A percentile compares a stretch with the other conserved stretches of the same genome.
These are phyloP conservation scores for Sechiopsis laciniata DNA, from an alignment of 306 rosid genomes.

Conservation along the genomic window DNA sequence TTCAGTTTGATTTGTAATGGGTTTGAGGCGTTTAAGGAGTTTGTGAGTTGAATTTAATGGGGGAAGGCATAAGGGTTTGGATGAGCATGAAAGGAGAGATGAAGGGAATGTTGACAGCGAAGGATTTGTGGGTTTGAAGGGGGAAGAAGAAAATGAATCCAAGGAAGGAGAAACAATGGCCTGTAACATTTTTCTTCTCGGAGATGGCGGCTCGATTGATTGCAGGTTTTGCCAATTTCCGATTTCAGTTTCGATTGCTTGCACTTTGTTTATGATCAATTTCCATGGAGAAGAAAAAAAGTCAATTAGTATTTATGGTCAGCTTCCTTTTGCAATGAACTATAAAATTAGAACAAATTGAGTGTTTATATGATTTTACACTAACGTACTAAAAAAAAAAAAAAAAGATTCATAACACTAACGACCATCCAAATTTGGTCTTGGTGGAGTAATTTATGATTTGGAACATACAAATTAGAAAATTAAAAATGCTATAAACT, in stretches of 20 bases:
- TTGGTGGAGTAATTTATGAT: background rate
- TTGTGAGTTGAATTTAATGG: constrained; percentile 7
- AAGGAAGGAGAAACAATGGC: background rate
- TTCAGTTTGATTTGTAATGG: constrained; percentile 6
- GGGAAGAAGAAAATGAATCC: too few species aligned
- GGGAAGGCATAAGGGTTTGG: background rate
- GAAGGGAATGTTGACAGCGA: background rate
- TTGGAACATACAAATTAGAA: background rate
- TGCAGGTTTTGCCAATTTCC: background rate
- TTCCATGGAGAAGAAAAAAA: background rate
- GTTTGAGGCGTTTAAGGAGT: background rate
- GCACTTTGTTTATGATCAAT: constrained; percentile 6
- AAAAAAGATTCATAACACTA: constrained; percentile 22
- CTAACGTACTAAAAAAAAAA: too few species aligned
- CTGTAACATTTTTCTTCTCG: background rate
- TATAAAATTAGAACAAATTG: background rate
- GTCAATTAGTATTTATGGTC: background rate
- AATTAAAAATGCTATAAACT: background rate
- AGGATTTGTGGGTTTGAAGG: background rate
- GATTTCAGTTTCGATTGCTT: background rate
- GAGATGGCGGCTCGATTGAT: background rate
- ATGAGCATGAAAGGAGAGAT: background rate
- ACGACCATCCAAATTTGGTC: background rate
- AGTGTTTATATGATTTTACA: constrained; percentile 20
- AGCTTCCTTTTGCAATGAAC: background rate